Conservation (phyloP, 805 yeast species). For the Maudiozyma bulderi region DNA sequence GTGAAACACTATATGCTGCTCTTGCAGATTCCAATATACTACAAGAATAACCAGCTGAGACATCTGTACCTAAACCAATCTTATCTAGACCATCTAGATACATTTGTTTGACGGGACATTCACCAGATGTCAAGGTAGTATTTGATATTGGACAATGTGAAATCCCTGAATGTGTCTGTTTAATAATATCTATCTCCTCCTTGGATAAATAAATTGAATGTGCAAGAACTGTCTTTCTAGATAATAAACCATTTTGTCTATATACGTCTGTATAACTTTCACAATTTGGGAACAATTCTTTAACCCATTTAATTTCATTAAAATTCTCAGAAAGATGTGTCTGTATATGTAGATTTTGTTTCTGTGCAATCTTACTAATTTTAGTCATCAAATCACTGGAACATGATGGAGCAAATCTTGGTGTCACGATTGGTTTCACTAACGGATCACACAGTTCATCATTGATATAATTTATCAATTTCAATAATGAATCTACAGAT, state of each 20-base stretch:
- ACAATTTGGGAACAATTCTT: constrained; percentile 60
- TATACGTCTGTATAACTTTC: constrained; percentile 70
- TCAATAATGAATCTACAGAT: constrained; percentile 43
- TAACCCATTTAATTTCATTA: constrained; percentile 67
- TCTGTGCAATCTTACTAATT: constrained; percentile 50
- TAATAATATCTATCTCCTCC: constrained; percentile 52
- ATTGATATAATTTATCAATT: constrained; percentile 48
- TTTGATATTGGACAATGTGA: constrained; percentile 93
- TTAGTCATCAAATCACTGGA: constrained; percentile 48
- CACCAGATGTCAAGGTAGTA: constrained; percentile 81
- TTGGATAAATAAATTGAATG: constrained; percentile 75
- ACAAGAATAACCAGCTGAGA: constrained; percentile 68
- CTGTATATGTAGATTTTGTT: constrained; percentile 55
- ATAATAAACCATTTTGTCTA: constrained; percentile 49
- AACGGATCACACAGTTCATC: constrained; percentile 42
- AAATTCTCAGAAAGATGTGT: constrained; percentile 85
- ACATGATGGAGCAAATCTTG: constrained; percentile 90
- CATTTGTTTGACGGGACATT: constrained; percentile 68
- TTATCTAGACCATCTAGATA: constrained; percentile 50
- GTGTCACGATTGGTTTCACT: constrained; percentile 74
- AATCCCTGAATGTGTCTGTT: constrained; percentile 52
- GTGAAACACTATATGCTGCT: constrained; percentile 62
- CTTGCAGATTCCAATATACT: constrained; percentile 56
- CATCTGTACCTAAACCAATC: constrained; percentile 75
- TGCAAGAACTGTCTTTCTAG: constrained; percentile 66